Base-by-base conservation (phyloP, 306 rosid species). In the Castanospermum australe region DNA sequence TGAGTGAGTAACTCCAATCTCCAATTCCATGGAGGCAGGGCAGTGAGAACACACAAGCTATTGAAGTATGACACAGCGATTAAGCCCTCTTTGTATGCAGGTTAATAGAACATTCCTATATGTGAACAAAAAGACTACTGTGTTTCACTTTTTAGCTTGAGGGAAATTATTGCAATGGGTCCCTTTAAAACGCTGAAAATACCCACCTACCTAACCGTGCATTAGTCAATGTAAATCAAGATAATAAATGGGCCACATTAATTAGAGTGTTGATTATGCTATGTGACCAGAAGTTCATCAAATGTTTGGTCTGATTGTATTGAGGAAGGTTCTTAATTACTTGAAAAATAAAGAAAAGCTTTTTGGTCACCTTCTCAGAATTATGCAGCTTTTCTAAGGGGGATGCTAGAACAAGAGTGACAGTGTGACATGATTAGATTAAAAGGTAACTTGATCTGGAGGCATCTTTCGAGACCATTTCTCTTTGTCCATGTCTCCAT, bases 191-290 rank as follows among this genome's bases (percentile, higher is more conserved):
- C 61, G 60, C 76, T 79, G 84, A 86, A 75, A 86, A 79, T 79
- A 84, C 81, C 73, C 84, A 64, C 84, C 84, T 69, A 86, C 89
- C 89, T 79, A 85, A 86, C 86, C 77, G 7, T 75, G 73, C 84
- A 68, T 85, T 85, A 59, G 84, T 85, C 84, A 85, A 75, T 79
- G 63, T 59, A 75, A 68, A 68, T 68, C 63, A 47, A 82, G 33
- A 79, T 69, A 79, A 82, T 79, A 69, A 82, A 68, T 82, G 79
- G 82, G 71, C 77, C 67, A 79, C 82, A 74, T 78, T 79, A 63
- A 74, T 62, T 61, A n/a, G 71, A 79, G 75, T 74, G 77, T 71
- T 82, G 67, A 79, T 75, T 63, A 21, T 78, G 86, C 75, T 61
- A 21, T 62, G 60, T 61, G 61, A 67, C 52, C 69, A 39, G 44